Base-by-base conservation (phyloP, 768 basidiomycete species). In the Pleurotus citrinopileatus region DNA sequence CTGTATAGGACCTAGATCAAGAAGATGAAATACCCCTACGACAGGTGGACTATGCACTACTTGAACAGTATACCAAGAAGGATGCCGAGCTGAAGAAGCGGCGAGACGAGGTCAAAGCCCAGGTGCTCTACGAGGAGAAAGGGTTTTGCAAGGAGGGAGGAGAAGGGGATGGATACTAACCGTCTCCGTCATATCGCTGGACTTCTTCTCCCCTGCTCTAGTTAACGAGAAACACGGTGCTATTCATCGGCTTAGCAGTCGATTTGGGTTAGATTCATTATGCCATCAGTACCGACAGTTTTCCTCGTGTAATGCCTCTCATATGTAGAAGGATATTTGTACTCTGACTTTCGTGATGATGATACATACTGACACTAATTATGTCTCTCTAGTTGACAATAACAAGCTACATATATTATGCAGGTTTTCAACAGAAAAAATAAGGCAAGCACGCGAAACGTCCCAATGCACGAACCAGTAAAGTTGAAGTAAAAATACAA, bases 121-220 rank as follows among this genome's bases (percentile, higher is more conserved):
- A 90, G 62, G 79, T 96, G 37, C 72, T 98, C 55, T 90, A 80
- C 62, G 84, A 90, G 65, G 78, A 90, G 67, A 84, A 86, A 60
- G 96, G 96, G 2, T 98, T 96, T 70, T 93, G 87, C 66, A 92
- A 87, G 67, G 96, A 98, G 67, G 94, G 94, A 9, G 91, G 93
- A 32, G 96, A 98, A 73, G 95, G 95, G 6, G 96, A 98, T 68
- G 93, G 93, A 9, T 98, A 98, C 69, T 97, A 72, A 78, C 10
- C 23, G n/a, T 53, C 27, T 15, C 32, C 9, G 38, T 46, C 19
- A 9, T 47, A 42, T 38, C 32, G 23, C 26, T 50, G 32, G 20
- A 51, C 8, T 27, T 44, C 32, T 22, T 26, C 5, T 28, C 28
- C 37, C 40, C 42, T 28, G 19, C 38, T 25, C n/a, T n/a, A n/a